Percentiles rank a stretch among this genome's conserved stretches.
These are phyloP conservation scores for Aspergillus fructus DNA, from an alignment of 2,329 filamentous ascomycete species.

Conservation along the genomic window DNA sequence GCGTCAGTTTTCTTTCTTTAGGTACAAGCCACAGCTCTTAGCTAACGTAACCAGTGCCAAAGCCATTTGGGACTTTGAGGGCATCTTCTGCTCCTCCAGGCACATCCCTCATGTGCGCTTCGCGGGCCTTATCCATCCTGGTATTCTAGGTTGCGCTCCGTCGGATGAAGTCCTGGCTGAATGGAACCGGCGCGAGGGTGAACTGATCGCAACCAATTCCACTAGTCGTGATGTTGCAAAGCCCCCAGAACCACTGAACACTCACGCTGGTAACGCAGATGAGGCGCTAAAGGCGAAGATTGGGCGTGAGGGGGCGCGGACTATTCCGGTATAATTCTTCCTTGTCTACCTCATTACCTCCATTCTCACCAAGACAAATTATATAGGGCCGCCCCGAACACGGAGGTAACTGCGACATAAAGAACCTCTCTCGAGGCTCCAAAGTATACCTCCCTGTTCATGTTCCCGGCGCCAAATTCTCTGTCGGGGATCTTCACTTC, in stretches of 20 bases:
- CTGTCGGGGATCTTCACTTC: conserved; percentile 85
- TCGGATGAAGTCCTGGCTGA: conserved; percentile 72
- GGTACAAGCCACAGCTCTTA: background rate
- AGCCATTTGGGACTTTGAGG: conserved; percentile 76
- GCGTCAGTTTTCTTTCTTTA: conserved; percentile 55
- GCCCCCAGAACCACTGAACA: conserved; percentile 69
- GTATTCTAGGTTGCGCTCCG: conserved; percentile 86
- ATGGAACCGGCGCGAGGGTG: conserved; percentile 82
- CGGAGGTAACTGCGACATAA: conserved; percentile 90
- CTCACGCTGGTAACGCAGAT: conserved; percentile 68
- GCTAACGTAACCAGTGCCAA: conserved; percentile 50
- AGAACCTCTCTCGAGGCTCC: conserved; percentile 74
- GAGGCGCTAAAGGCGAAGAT: conserved; percentile 64
- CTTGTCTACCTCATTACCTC: background rate
- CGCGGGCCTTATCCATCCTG: conserved; percentile 84
- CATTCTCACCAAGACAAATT: background rate
- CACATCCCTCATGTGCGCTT: conserved; percentile 88
- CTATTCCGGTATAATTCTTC: conserved; percentile 62
- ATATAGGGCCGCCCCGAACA: conserved; percentile 70
- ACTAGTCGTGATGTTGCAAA: conserved; percentile 71
- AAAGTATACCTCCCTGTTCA: conserved; percentile 89
- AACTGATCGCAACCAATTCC: conserved; percentile 69
- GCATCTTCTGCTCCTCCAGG: conserved; percentile 77
- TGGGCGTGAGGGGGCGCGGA: conserved; percentile 75
- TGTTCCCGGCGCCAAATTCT: conserved; percentile 83